These are phyloP conservation scores for Xerocomellus dryophilus DNA, from an alignment of 768 basidiomycete genomes.

Conservation along the genomic window DNA sequence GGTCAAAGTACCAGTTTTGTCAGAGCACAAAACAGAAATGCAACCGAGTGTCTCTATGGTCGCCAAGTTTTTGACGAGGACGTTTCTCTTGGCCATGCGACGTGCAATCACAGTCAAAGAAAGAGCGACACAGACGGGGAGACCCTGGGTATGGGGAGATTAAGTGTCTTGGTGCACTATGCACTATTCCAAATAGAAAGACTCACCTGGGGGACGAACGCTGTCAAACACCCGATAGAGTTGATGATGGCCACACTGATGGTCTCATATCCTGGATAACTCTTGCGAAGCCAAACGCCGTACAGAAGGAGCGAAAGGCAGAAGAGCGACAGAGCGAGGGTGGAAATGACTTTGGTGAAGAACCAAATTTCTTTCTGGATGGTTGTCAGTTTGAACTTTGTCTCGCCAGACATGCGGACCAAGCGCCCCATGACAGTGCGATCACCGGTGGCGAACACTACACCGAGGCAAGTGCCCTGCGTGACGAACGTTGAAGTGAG, in stretches of 20 bases:
- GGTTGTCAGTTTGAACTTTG: slow-evolving; percentile 45
- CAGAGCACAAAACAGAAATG: slow-evolving; percentile 51
- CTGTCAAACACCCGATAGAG: slow-evolving; percentile 39
- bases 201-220: slow-evolving; percentile 40
- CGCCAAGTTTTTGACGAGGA: slow-evolving; percentile 50
- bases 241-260: slow-evolving; percentile 37
- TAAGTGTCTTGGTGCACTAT: not conserved
- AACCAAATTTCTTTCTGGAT: slow-evolving; percentile 49
- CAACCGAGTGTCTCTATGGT: slow-evolving; percentile 54
- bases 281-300: slow-evolving; percentile 41
- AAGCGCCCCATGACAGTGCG: slow-evolving; percentile 51
- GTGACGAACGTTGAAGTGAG: slow-evolving; percentile 44
- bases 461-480: slow-evolving; percentile 40
- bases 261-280: slow-evolving; percentile 34
- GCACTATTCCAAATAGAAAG: not conserved
- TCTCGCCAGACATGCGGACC: slow-evolving; percentile 49
- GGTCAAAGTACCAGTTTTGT: slow-evolving; percentile 55
- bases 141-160: slow-evolving; percentile 23
- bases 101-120: slow-evolving; percentile 49
- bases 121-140: slow-evolving; percentile 45
- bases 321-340: slow-evolving; percentile 38
- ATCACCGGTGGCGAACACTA: slow-evolving; percentile 44
- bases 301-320: slow-evolving; percentile 40
- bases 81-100: slow-evolving; percentile 46
- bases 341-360: slow-evolving; percentile 52